phyloP scores from a whole-genome alignment of 306 rosid genomes.

The Luffa acutangula region DNA sequence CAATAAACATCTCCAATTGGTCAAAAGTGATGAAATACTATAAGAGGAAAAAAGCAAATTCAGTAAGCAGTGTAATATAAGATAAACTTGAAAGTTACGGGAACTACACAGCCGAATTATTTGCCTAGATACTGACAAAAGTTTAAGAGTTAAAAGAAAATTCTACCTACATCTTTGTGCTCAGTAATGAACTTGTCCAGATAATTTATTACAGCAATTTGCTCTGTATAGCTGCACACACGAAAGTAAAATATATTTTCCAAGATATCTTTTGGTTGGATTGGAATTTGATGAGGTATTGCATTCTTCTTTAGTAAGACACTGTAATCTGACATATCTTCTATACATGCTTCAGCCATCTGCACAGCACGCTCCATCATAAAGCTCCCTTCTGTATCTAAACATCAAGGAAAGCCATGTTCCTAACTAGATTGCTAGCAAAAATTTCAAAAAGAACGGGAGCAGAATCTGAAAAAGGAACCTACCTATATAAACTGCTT shows the following conservation, averaged over 20 bases:
- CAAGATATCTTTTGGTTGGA: conserved; percentile 52
- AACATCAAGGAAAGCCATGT: conserved; percentile 15
- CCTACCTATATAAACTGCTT: conserved; percentile 83
- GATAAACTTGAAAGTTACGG: background rate
- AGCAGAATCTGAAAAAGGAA: conserved; percentile 1
- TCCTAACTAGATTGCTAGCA: conserved; percentile 8
- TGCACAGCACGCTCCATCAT: conserved; percentile 87
- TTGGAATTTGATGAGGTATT: conserved; percentile 30
- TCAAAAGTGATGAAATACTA: too few species aligned
- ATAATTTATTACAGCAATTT: conserved; percentile 75
- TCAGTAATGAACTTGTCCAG: conserved; percentile 73
- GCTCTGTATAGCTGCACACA: conserved; percentile 84
- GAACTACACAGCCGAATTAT: background rate
- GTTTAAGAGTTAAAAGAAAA: background rate
- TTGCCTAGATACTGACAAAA: background rate
- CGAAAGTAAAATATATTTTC: conserved; percentile 76
- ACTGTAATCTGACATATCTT: conserved; percentile 50
- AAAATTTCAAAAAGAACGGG: background rate
- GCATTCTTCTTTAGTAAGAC: conserved; percentile 38
- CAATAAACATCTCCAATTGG: too few species aligned
- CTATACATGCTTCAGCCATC: conserved; percentile 81
- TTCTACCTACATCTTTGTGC: conserved; percentile 66
- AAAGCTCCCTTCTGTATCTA: conserved; percentile 95
- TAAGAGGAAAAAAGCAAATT: background rate
- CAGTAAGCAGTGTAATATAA: background rate